A percentile compares a stretch with the other conserved stretches of the same genome.
These are phyloP conservation scores for Lactarius hengduanensis DNA, from an alignment of 768 basidiomycete genomes.

Conservation along the genomic window DNA sequence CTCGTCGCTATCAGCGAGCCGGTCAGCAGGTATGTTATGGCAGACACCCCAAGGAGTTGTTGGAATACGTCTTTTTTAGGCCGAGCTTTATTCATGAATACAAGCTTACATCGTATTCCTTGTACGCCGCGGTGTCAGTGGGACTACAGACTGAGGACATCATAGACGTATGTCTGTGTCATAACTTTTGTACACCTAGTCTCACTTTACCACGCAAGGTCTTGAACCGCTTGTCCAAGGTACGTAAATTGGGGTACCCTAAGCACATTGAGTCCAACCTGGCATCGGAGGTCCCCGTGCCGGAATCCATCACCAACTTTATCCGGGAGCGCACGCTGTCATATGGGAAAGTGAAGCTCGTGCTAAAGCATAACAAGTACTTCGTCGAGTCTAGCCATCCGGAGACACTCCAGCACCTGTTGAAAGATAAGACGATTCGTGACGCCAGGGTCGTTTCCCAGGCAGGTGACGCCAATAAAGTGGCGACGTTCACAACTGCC, in stretches of 20 bases:
- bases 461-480: slow-evolving; percentile 73
- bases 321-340: slow-evolving; percentile 93
- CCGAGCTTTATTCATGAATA: slow-evolving; percentile 99
- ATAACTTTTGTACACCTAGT: slow-evolving; percentile 34
- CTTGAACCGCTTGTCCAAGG: slow-evolving; percentile 79
- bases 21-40: slow-evolving; percentile 82
- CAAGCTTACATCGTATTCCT: slow-evolving; percentile 95
- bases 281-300: slow-evolving; percentile 76
- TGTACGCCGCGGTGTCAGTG: slow-evolving; percentile 98
- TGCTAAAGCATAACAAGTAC: slow-evolving; percentile 97
- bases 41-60: slow-evolving; percentile 35
- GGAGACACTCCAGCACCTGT: slow-evolving; percentile 82
- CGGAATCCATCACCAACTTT: slow-evolving; percentile 78
- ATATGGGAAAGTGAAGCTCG: slow-evolving; percentile 98
- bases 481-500: slow-evolving; percentile 71
- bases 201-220: slow-evolving; percentile 50
- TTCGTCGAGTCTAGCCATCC: slow-evolving; percentile 96
- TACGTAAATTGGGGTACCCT: slow-evolving; percentile 33
- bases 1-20: slow-evolving; percentile 97
- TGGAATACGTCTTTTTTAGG: slow-evolving; percentile 44
- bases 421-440: slow-evolving; percentile 84
- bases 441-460: slow-evolving; percentile 77
- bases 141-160: slow-evolving; percentile 98
- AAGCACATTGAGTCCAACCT: slow-evolving; percentile 11
- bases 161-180: slow-evolving; percentile 71